Base-by-base conservation (phyloP, 2,329 filamentous ascomycete genomes). In the Fusarium tuaranense region DNA sequence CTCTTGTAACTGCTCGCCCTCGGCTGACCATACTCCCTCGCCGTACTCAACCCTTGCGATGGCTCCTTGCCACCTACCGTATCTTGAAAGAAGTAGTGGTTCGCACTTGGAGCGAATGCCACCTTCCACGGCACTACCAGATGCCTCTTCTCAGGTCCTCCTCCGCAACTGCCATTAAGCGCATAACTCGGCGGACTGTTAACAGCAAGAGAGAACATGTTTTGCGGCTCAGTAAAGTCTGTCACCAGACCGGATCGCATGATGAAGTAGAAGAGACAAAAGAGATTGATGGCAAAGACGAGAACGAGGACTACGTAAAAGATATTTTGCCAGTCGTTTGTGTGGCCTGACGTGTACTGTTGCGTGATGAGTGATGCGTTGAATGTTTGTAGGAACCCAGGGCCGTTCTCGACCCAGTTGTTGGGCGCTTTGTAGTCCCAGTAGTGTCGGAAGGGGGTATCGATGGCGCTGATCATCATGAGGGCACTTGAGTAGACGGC, bases 161-260 rank as follows among this genome's bases (percentile, higher is more conserved):
- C 81, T 4, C 83, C 84, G 68, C 84, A 86, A 68, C 80, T 82
- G 1, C 84, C 84, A 36, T 81, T 78, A 53, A 86, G 73, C 20
- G 80, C 80, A 6, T 69, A 65, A 44, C 81, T 84, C 4, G 84
- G 83, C 2, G 85, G 83, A 63, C 83, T 84, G 78, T 95, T 95
- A 63, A 95, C 86, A 2, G 93, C 92, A 0, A 95, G 82, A 0
- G 91, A 86, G 77, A 95, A 95, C 3, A 95, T 83, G 78, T 95
- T 95, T 64, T 92, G 90, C 1, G 93, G 92, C 77, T 96, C 93
- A 0, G 91, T 93, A 78, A 93, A 95, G 83, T 96, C 94, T 1
- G 92, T 95, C 9, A 96, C 89, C 25, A 94, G 87, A 1, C 90
- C 89, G 0, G 84, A 84, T 7, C 84, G 79, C 72, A 88, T 85